Conservation (phyloP, 2,329 filamentous ascomycete species). For the Aspergillus alliaceus region DNA sequence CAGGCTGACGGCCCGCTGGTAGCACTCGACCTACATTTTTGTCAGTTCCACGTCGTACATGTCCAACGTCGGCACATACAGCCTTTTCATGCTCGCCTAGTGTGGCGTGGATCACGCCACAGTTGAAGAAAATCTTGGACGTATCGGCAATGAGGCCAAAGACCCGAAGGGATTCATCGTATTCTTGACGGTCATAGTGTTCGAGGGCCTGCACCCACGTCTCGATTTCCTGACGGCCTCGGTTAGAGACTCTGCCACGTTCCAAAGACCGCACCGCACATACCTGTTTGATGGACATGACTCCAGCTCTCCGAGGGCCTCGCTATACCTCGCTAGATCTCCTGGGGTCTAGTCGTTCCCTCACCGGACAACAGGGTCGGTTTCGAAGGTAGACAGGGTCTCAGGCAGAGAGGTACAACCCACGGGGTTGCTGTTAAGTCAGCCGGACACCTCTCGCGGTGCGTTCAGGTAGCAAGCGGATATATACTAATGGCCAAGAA, state of each 20-base stretch:
- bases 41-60: slow-evolving; percentile 10
- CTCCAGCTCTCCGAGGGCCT: neutral
- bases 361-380: neutral
- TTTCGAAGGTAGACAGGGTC: neutral
- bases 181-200: slow-evolving; percentile 96
- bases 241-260: neutral
- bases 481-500: slow-evolving; percentile 8
- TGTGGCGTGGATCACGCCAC: slow-evolving; percentile 95
- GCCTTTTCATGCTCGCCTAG: slow-evolving; percentile 94
- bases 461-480: neutral
- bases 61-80: slow-evolving; percentile 54
- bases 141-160: slow-evolving; percentile 91
- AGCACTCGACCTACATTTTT: slow-evolving; percentile 82
- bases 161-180: slow-evolving; percentile 79
- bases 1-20: slow-evolving; percentile 83
- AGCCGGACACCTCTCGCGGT: slow-evolving; percentile 1
- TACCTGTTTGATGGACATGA: slow-evolving; percentile 64
- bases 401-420: slow-evolving; percentile 3
- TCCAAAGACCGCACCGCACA: slow-evolving; percentile 15
- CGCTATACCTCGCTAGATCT: neutral
- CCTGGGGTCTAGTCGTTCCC: neutral
- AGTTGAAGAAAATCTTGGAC: slow-evolving; percentile 98
- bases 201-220: slow-evolving; percentile 91
- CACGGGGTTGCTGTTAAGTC: neutral
- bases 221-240: slow-evolving; percentile 81